Evolutionary conservation across 2,329 filamentous ascomycete species (phyloP), one percentile per base, ranked within the genome.

Genomic region (Ceratocystis harringtonii): DNA sequence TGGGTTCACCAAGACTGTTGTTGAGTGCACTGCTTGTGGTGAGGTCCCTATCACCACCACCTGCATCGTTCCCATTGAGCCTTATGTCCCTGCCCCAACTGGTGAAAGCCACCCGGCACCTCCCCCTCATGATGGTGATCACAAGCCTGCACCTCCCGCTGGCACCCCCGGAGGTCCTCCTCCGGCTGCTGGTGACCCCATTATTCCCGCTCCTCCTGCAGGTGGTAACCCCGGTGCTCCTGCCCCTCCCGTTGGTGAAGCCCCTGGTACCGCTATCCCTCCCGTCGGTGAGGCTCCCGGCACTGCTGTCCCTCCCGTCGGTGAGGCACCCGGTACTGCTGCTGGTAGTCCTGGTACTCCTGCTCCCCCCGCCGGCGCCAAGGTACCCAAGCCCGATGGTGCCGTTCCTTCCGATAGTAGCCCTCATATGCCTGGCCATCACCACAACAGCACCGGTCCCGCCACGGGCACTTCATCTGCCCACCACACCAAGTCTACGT

Each of bases 1-100:
- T 22, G 68, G 68, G 28, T 68, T 68, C 50, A 68, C 68, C 30
- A 61, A 43, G 6, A 68, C 50, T 28, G 63, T 67, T 10, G 58
- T 62, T 19, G 50, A 62, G 25, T 68, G 67, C 62, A 61, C 65
- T 3, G 55, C 45, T 5, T 63, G 65, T 19, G 65, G 57, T 6
- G 65, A 61, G n/a, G 55, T 44, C 1, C 60, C 62, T 25, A 22
- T 64, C 1, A 66, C 65, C 12, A 62, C 57, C 3, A 64, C 65
- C 4, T 52, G 64, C 30, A 64, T 62, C 4, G 52, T 64, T 6
- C 65, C 62, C 1, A 28, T 57, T 4, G 52, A 22, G 10, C 52
- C 52, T 3, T 28, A 5, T 0, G 3, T 30, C 1, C 25, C 52
- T 10, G 52, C 3, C 6, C 52, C 52, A 0, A 28, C 52, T 7